A percentile compares a stretch with the other conserved stretches of the same genome.
phyloP scores from a whole-genome alignment of 768 basidiomycete species.

The Hygrophorus russula region DNA sequence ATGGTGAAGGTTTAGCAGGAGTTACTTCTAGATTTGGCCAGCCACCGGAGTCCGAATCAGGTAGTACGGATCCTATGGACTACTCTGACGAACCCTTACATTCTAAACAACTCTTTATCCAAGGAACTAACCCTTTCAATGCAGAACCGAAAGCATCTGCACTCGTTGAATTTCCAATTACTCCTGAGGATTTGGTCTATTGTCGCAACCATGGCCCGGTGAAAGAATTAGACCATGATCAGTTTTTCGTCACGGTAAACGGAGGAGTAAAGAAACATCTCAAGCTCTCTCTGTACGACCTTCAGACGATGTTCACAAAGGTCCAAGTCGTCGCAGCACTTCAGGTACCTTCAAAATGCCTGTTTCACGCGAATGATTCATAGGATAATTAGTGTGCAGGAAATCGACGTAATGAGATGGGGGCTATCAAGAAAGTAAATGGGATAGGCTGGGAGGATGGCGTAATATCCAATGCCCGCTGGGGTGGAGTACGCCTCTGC shows the following conservation, averaged over 20 bases:
- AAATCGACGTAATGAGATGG: conserved; percentile 60
- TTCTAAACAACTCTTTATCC: conserved; percentile 34
- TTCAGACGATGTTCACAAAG: conserved; percentile 29
- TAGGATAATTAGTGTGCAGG: conserved; percentile 39
- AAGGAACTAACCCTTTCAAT: conserved; percentile 47
- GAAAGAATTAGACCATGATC: conserved; percentile 34
- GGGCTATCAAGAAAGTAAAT: conserved; percentile 39
- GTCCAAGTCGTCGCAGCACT: conserved; percentile 40
- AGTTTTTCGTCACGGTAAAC: conserved; percentile 29
- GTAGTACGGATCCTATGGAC: conserved; percentile 26
- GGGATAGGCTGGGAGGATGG: conserved; percentile 59
- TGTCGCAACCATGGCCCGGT: conserved; percentile 64
- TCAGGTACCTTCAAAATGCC: conserved; percentile 24
- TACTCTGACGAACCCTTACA: conserved; percentile 37
- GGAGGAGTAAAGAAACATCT: conserved; percentile 22
- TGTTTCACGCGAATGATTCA: conserved; percentile 2
- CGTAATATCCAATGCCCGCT: conserved; percentile 58
- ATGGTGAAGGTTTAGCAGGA: conserved; percentile 18
- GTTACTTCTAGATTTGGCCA: neutral
- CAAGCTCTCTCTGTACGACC: conserved; percentile 23
- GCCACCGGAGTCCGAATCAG: neutral
- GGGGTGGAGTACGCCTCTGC: conserved; percentile 50
- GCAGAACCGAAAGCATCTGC: conserved; percentile 50
- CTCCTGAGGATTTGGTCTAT: conserved; percentile 56
- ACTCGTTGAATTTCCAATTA: conserved; percentile 47